Evolutionary conservation across 1,284 basidiomycete genomes (phyloP).

Genomic region (Malassezia equina): DNA sequence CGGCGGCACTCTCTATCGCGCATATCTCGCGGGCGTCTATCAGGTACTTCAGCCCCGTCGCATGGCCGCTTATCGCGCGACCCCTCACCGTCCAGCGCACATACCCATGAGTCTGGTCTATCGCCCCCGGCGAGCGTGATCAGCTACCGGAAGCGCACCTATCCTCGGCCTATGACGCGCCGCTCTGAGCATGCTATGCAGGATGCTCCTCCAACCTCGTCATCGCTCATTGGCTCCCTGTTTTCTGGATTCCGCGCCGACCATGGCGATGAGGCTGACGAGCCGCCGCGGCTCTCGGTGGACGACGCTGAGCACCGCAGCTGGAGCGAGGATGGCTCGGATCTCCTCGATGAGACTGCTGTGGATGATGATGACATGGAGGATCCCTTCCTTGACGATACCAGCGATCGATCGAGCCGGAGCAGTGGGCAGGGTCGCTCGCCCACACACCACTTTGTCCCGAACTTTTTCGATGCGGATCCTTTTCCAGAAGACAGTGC

Average conservation of each 20-base stretch:
- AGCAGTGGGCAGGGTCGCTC: constrained; percentile 7
- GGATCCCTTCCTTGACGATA: background rate
- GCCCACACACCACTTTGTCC: constrained; percentile 9
- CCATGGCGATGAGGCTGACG: constrained; percentile 19
- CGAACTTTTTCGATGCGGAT: constrained; percentile 39
- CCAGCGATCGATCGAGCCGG: constrained; percentile 10
- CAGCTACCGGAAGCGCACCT: constrained; percentile 24
- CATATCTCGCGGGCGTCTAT: constrained; percentile 28
- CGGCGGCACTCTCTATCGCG: constrained; percentile 32
- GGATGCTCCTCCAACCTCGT: constrained; percentile 15
- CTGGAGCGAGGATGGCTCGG: constrained; percentile 8
- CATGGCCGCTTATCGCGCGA: constrained; percentile 20
- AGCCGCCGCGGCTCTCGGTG: constrained; percentile 18
- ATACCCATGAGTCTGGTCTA: constrained; percentile 7
- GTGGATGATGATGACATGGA: constrained; percentile 31
- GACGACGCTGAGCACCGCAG: constrained; percentile 23
- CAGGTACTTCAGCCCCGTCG: constrained; percentile 8
- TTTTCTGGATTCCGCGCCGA: constrained; percentile 38
- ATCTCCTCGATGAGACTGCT: constrained; percentile 35
- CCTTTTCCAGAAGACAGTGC: constrained; percentile 30
- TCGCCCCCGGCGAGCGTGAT: constrained; percentile 14
- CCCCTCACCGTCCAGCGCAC: constrained; percentile 24
- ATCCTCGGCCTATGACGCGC: constrained; percentile 3
- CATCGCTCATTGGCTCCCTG: constrained; percentile 33
- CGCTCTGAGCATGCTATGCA: constrained; percentile 11